phyloP scores from a whole-genome alignment of 176 grass and related monocot genomes.

The Tillandsia fasciculata region DNA sequence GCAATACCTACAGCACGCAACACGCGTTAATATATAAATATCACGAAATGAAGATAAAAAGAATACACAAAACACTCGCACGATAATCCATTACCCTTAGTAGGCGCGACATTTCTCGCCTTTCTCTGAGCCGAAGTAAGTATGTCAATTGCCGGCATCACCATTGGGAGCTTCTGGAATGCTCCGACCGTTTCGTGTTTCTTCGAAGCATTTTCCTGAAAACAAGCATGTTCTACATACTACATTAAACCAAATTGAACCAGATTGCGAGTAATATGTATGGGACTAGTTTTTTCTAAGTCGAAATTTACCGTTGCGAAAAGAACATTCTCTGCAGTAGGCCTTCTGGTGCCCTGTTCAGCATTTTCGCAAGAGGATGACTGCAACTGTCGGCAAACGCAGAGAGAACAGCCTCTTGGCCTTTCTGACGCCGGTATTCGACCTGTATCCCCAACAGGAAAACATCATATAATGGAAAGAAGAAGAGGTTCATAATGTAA shows the following conservation, averaged over 20 bases:
- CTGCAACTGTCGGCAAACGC: constrained; percentile 1
- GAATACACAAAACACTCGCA: not conserved
- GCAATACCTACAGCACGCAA: constrained; percentile 48
- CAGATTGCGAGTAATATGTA: not conserved
- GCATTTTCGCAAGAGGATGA: constrained; percentile 8
- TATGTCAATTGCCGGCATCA: constrained; percentile 83
- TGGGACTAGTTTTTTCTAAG: not conserved
- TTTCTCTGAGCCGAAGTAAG: constrained; percentile 91
- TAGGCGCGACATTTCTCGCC: constrained; percentile 71
- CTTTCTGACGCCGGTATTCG: constrained; percentile 10
- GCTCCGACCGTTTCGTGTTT: constrained; percentile 66
- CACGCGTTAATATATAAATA: not conserved
- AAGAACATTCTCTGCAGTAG: not conserved
- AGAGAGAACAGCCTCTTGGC: constrained; percentile 8
- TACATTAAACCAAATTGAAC: not conserved
- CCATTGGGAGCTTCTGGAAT: constrained; percentile 95
- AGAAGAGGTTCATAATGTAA: not conserved
- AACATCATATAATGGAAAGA: not conserved
- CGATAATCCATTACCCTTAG: constrained; percentile 55
- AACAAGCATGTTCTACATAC: constrained; percentile 4
- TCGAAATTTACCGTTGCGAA: constrained; percentile 4
- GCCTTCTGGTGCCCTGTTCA: constrained; percentile 9
- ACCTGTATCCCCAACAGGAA: not conserved
- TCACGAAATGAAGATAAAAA: not conserved
- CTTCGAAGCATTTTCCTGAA: constrained; percentile 35